Evolutionary conservation across 768 basidiomycete genomes (phyloP).

Genomic region (Russula compacta): DNA sequence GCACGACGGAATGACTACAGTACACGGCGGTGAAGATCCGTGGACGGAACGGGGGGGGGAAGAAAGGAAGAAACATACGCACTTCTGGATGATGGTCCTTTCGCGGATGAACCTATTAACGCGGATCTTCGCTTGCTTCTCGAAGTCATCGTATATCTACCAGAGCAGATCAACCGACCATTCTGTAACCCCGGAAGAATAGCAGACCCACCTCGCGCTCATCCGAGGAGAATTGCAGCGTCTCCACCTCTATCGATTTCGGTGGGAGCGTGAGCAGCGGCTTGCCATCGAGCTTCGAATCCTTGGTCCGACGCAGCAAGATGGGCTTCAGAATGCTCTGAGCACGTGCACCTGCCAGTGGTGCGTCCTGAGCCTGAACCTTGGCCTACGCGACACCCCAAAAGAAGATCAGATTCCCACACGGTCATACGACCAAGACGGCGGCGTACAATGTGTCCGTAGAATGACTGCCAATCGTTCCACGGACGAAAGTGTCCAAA

Average conservation of each 20-base stretch:
- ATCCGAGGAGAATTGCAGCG: conserved; percentile 52
- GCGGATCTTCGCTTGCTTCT: conserved; percentile 43
- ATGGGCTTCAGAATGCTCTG: conserved; percentile 60
- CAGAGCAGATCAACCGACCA: background rate
- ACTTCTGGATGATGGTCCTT: conserved; percentile 67
- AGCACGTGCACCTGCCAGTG: conserved; percentile 55
- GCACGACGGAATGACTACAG: conserved; percentile 38
- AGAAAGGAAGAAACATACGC: conserved; percentile 28
- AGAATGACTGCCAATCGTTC: conserved; percentile 66
- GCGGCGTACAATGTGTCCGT: conserved; percentile 40
- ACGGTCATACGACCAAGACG: background rate
- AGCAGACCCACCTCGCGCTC: conserved; percentile 46
- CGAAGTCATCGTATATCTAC: conserved; percentile 51
- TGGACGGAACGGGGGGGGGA: too few relatives aligned
- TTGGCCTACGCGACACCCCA: conserved; percentile 31
- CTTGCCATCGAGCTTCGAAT: conserved; percentile 54
- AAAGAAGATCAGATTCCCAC: background rate
- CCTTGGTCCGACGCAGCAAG: conserved; percentile 66
- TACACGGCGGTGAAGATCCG: background rate
- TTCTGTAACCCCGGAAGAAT: background rate
- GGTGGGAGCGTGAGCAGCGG: conserved; percentile 56
- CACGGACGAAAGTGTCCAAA: conserved; percentile 62
- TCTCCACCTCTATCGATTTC: conserved; percentile 51
- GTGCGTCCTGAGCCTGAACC: conserved; percentile 47
- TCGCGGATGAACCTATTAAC: conserved; percentile 53